Base-by-base conservation (phyloP, 2,329 filamentous ascomycete species). In the Aureobasidium leucospermi region DNA sequence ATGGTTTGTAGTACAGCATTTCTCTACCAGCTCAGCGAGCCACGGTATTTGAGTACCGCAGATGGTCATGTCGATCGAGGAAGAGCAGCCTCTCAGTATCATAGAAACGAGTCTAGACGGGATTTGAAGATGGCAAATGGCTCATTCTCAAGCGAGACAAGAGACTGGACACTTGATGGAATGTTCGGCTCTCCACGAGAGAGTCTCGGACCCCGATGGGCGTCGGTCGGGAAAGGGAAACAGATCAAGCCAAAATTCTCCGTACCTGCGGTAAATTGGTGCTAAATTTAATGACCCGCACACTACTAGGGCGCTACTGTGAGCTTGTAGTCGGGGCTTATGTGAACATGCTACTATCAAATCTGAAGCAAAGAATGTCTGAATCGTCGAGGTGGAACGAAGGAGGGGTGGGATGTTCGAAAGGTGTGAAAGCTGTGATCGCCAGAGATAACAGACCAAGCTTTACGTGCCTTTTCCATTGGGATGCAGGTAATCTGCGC, bases 361-460 rank as follows among this genome's bases (percentile, higher is more conserved):
- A 29, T 29, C 52, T 71, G 62, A 55, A 55, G 38, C 38, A 42
- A 64, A 60, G 53, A 59, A 48, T 39, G 16, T 46, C 58, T 48
- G 51, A 58, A 36, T 58, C 29, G 42, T 58, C 47, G 41, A 45
- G 34, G 43, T 16, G 4, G 61, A 45, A 29, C 42, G 31, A 36
- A 42, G 10, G 31, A 46, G 2, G 29, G 51, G 39, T 23, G 23
- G 23, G 23, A 23, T 23, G 10, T 57, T 41, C 8, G 16, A 28
- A 45, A 41, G 29, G 4, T 55, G 15, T 16, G 34, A 31, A 38
- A 31, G 28, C 36, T 43, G 38, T 34, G 28, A 43, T 55, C 23
- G 29, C 28, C 28, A 55, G 10, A 55, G 39, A 42, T 41, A 41
- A 31, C 23, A 52, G 36, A 52, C 36, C 36, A 39, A 52, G 36